Conservation (phyloP, 495 filamentous ascomycete species). For the Schizothecium vesticola region DNA sequence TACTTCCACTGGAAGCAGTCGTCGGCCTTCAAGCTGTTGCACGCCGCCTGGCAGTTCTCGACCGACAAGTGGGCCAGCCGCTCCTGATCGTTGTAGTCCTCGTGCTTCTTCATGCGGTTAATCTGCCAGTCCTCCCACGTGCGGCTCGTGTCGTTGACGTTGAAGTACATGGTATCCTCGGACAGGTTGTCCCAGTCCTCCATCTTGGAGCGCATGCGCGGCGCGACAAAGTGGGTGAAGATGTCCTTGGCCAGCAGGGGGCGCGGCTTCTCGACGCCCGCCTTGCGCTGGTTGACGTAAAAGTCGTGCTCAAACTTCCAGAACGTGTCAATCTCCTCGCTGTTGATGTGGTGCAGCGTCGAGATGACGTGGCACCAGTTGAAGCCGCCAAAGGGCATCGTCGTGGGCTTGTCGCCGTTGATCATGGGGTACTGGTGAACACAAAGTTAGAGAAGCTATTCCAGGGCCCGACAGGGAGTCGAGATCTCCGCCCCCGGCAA, state of each 20-base stretch:
- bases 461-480: background rate
- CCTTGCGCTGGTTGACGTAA: conserved; percentile 12
- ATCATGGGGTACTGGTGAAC: conserved; percentile 48
- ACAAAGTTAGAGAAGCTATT: background rate
- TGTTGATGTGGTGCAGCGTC: conserved; percentile 56
- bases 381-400: conserved; percentile 43
- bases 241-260: conserved; percentile 43
- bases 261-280: background rate
- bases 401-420: conserved; percentile 50
- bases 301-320: conserved; percentile 48
- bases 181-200: conserved; percentile 49
- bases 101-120: conserved; percentile 26
- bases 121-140: conserved; percentile 24
- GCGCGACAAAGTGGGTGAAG: conserved; percentile 38
- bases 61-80: conserved; percentile 36
- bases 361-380: conserved; percentile 58
- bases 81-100: conserved; percentile 30
- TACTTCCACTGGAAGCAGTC: conserved; percentile 39
- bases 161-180: conserved; percentile 37
- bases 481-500: too few relatives aligned
- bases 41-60: conserved; percentile 39
- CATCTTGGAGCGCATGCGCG: conserved; percentile 27
- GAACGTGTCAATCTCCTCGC: conserved; percentile 47
- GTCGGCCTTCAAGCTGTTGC: conserved; percentile 26
- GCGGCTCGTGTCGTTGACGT: conserved; percentile 14